Base-by-base conservation (phyloP, 768 basidiomycete species). In the Boletus barrowsii region DNA sequence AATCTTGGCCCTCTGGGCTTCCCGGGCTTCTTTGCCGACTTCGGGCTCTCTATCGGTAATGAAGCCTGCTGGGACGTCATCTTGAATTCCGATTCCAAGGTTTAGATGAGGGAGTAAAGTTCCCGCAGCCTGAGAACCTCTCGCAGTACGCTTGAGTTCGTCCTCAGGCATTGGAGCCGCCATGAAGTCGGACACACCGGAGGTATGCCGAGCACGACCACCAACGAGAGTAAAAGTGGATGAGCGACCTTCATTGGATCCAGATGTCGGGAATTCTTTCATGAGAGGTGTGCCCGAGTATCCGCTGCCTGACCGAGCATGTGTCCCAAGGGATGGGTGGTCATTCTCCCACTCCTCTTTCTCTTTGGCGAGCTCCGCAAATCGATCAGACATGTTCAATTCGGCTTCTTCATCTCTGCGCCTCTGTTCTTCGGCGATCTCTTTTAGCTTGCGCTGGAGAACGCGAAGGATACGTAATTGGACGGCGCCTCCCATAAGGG, bases 291-390 rank as follows among this genome's bases (percentile, higher is more conserved):
- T 75, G 52, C 75, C 79, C 18, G 89, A 89, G 44, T 81, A 72
- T 35, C 77, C 79, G 60, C 87, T 90, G 50, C 83, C 81, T 33
- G 81, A 72, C 15, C 89, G 78, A 35, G 75, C 82, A 68, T 89
- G 83, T 63, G 77, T 83, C 53, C 71, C 64, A 52, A 83, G 72
- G 40, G 79, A 75, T 5, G 88, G 87, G 65, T 97, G 92, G 45
- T 90, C 86, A 61, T 79, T 84, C 66, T 96, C 93, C 95, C 95
- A 98, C 53, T 87, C 83, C 37, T 81, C 80, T 49, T 86, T 83
- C 67, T 97, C 93, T 42, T 76, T 75, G 26, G 81, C 75, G 40
- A 92, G 72, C 53, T 73, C 79, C 11, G 75, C 78, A 68, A 95
- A 84, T 43, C 84, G 76, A 43, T 81, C 81, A 1, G 90, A 83